Percentiles rank a stretch among this genome's conserved stretches.
Evolutionary conservation across 176 grass and related monocot species (phyloP).

Genomic region (Dendrocalamus sinicus): DNA sequence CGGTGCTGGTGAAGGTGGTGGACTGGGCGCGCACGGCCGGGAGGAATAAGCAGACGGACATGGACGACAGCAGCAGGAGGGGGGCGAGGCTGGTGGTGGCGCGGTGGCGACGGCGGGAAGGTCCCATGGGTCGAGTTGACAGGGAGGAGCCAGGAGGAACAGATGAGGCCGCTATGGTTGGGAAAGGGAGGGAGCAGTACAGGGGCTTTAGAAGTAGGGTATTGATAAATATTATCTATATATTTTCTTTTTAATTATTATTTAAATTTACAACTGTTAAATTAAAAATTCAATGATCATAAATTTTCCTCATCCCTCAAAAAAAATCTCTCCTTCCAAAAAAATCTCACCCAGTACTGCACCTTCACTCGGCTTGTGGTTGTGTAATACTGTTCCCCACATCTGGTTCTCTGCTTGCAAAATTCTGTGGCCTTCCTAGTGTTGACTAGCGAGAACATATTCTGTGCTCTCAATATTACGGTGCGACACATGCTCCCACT

Average conservation of each 20-base stretch:
- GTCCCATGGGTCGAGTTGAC: conserved; percentile 17
- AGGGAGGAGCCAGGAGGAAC: not conserved
- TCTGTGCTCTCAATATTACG: not conserved
- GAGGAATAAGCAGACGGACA: conserved; percentile 29
- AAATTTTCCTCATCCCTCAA: too few species aligned
- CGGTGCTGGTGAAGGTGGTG: conserved; percentile 19
- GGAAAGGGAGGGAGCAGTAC: not conserved
- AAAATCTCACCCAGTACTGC: too few species aligned
- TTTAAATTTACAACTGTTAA: too few species aligned
- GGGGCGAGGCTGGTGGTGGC: conserved; percentile 11
- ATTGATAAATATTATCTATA: too few species aligned
- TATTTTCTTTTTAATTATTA: too few species aligned
- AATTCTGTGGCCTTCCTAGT: not conserved
- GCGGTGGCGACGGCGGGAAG: conserved; percentile 1
- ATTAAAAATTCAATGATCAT: too few species aligned
- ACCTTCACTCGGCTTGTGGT: not conserved
- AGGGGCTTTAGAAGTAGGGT: too few species aligned
- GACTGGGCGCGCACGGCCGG: conserved; percentile 23
- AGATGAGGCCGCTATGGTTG: not conserved
- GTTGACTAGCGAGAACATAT: not conserved
- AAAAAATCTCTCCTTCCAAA: too few species aligned
- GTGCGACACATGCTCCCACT: too few species aligned
- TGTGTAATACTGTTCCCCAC: not conserved
- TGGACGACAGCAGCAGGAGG: conserved; percentile 38
- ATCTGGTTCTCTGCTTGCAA: not conserved